These are phyloP conservation scores for Vigna angularis DNA, from an alignment of 306 rosid species.

Conservation along the genomic window DNA sequence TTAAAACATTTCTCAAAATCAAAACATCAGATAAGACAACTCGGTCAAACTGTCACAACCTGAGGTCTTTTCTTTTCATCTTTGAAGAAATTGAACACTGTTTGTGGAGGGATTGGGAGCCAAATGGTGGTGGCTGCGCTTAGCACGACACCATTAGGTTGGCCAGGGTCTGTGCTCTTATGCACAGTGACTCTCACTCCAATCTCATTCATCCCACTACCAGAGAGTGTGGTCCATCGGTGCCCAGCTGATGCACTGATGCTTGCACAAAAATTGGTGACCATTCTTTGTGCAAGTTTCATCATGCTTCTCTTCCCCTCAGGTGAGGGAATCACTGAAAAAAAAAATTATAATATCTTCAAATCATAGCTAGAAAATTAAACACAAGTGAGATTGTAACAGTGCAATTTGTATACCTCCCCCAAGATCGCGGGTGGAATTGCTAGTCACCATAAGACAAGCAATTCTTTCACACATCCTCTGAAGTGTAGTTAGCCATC, in stretches of 20 bases:
- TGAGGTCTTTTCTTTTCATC: slow-evolving; percentile 91
- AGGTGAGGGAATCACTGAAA: slow-evolving; percentile 78
- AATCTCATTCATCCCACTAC: slow-evolving; percentile 68
- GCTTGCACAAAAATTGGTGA: slow-evolving; percentile 80
- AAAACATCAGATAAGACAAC: neutral
- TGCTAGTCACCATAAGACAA: slow-evolving; percentile 72
- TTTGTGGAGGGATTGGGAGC: slow-evolving; percentile 87
- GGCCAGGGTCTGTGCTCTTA: slow-evolving; percentile 85
- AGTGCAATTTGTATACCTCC: slow-evolving; percentile 64
- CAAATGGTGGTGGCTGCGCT: slow-evolving; percentile 95
- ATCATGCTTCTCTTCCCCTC: slow-evolving; percentile 95
- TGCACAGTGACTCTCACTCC: slow-evolving; percentile 83
- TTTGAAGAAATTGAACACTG: slow-evolving; percentile 88
- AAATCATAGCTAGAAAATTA: neutral
- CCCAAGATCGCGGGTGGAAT: slow-evolving; percentile 79
- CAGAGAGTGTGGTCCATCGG: slow-evolving; percentile 84
- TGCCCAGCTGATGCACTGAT: slow-evolving; percentile 81
- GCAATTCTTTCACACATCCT: slow-evolving; percentile 91
- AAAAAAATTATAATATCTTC: neutral
- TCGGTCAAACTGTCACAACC: slow-evolving; percentile 47
- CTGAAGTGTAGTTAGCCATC: slow-evolving; percentile 81
- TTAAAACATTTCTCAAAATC: neutral
- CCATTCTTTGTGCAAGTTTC: slow-evolving; percentile 98
- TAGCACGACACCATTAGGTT: slow-evolving; percentile 85
- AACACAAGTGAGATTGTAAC: neutral